Base-by-base conservation (phyloP, 2,329 filamentous ascomycete genomes). In the Fusarium verrucosum region DNA sequence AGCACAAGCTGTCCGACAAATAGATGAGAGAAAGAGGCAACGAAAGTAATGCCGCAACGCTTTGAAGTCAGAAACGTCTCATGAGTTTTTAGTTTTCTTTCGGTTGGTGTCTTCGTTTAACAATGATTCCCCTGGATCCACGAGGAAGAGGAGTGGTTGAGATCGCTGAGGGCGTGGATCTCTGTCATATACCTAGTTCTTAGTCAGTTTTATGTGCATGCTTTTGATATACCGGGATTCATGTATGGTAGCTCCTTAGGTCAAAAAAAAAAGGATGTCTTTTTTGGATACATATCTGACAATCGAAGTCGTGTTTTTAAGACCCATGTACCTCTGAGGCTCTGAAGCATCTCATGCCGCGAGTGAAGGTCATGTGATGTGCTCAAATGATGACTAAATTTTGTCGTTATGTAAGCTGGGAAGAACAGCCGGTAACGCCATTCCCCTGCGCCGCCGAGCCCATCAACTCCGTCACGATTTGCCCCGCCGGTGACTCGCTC, bases 1-100 rank as follows among this genome's bases (percentile, higher is more conserved):
- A 83, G 77, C 73, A 78, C 68, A 86, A 78, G 76, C 66, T 79
- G 54, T 73, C 75, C 42, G 73, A 76, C 58, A 72, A 74, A 69
- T 72, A 73, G 49, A 73, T 62, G 46, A 61, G 45, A 43, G 41
- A 44, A 54, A 41, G 53, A 45, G 44, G 37, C 55, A 58, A 65
- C 59, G 63, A 65, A 55, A 65, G 58, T 71, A 71, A 72, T 67
- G 62, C 56, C 53, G 54, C 68, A 60, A 71, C 46, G 62, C 60
- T 59, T 54, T 69, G 55, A 50, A 66, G 58, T 70, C 62, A 68
- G 63, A 62, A 62, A 69, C 65, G 64, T 66, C 40, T 65, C 53
- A 49, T 47, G 50, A 47, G 37, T 60, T 67, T 67, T 50, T 58
- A 64, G 65, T 68, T 68, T 72, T 75, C 71, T 68, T 72, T 67